Base-by-base conservation (phyloP, 805 yeast genomes). In the Cyberlindnera misumaiensis region DNA sequence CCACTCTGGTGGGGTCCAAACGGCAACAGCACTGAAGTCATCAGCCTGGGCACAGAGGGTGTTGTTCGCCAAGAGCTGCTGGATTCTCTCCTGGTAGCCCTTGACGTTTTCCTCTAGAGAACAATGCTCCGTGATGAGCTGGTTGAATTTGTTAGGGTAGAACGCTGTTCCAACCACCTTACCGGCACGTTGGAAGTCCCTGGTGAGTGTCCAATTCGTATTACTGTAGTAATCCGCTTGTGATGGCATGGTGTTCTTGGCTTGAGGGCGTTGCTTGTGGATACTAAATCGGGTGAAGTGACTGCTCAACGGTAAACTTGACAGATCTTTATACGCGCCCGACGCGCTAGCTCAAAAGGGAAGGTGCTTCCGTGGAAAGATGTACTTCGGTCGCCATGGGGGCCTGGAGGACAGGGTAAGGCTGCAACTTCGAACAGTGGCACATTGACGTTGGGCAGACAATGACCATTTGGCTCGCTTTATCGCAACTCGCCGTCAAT, bases 1-100 rank as follows among this genome's bases (percentile, higher is more conserved):
- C 13, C 28, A 42, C 16, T 44, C 48, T 13, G 56, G 54, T 15
- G 53, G 51, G 32, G 47, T 45, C 54, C 54, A 49, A 6, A 49
- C 45, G 2, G 45, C 45, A 16, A 51, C 28, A 4, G 54, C 42
- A 13, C 37, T 22, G 11, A 28, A 40, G n/a, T 41, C 46, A 18
- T 43, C 46, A n/a, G 39, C 16, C 13, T 46, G 37, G 3, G 41
- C 32, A 10, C 47, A 42, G 2, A 40, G 27, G 3, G 54, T 43
- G 13, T 41, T 41, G 25, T 40, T 32, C 14, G 24, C 39, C 11
- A 39, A 8, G 4, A 51, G 34, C 28, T 48, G 51, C n/a, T 36
- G 25, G 25, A 45, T 34, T 35, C 51, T 43, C 4, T 30, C 35
- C 17, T 38, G 32, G 39, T 44, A 46, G 11, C 38, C 51, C 15